A percentile compares a stretch with the other conserved stretches of the same genome.
These are phyloP conservation scores for Desmodesmus armatus DNA, from an alignment of 139 green algal species.

Conservation along the genomic window DNA sequence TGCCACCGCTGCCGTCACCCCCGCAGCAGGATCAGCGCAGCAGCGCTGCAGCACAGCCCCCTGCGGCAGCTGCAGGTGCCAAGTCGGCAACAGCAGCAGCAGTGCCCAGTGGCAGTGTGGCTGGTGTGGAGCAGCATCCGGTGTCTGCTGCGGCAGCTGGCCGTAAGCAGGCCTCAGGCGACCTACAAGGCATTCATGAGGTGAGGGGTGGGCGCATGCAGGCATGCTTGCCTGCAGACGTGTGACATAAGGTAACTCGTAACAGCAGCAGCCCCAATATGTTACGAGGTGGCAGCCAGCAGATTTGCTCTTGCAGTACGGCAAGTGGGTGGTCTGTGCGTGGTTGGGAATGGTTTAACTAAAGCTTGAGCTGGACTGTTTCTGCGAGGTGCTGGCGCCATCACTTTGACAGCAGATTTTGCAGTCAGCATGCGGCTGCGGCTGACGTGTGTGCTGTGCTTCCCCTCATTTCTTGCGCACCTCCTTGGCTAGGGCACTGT, in stretches of 20 bases:
- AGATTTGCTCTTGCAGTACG: too few relatives aligned
- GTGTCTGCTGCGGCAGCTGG: slow-evolving; percentile 6
- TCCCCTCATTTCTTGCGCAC: too few relatives aligned
- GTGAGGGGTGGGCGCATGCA: too few relatives aligned
- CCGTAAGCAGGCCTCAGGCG: slow-evolving; percentile 5
- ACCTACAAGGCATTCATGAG: slow-evolving; percentile 27
- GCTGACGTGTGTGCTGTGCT: background rate
- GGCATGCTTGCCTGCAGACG: background rate
- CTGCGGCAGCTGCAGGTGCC: slow-evolving; percentile 24
- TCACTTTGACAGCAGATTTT: background rate
- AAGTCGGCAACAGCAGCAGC: slow-evolving; percentile 27
- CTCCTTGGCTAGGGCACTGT: slow-evolving; percentile 47
- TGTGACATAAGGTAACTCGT: background rate
- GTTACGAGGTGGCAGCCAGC: background rate
- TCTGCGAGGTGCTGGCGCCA: background rate
- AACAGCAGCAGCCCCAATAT: background rate
- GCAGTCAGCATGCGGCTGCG: background rate
- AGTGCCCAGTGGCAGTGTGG: background rate
- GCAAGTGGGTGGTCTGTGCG: too few relatives aligned
- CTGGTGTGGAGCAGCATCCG: background rate
- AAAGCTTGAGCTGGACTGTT: background rate
- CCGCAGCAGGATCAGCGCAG: slow-evolving; percentile 24
- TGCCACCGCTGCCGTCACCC: background rate
- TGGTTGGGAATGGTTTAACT: background rate
- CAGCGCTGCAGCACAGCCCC: slow-evolving; percentile 25